phyloP scores from a whole-genome alignment of 2,329 filamentous ascomycete species.

The Xylaria sp. region DNA sequence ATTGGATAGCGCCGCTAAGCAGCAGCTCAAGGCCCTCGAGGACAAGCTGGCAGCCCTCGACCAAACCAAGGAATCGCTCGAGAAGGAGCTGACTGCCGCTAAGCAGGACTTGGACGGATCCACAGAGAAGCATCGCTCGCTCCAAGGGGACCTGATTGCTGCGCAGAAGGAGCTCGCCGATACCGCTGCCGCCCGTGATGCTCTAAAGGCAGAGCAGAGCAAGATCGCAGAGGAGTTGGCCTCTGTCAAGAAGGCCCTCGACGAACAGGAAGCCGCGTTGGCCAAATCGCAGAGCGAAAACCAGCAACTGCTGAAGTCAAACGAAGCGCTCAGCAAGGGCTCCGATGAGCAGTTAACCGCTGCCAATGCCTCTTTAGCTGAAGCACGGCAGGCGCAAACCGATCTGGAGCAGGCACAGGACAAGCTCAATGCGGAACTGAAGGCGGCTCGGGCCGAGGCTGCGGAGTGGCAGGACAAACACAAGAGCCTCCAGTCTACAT shows the following conservation, averaged over 20 bases:
- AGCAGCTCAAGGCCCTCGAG: conserved; percentile 42
- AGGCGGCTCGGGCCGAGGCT: conserved; percentile 41
- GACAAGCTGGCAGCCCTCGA: conserved; percentile 42
- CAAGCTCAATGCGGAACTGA: conserved; percentile 42
- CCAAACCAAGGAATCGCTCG: conserved; percentile 42
- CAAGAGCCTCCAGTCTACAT: conserved; percentile 37
- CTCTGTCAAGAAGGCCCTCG: conserved; percentile 41
- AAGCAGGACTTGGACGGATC: conserved; percentile 52
- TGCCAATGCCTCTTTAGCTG: conserved; percentile 43
- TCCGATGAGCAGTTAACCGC: conserved; percentile 38
- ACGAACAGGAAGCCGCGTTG: conserved; percentile 42
- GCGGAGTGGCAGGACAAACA: conserved; percentile 44
- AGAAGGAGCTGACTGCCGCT: conserved; percentile 50
- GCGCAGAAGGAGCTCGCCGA: conserved; percentile 52
- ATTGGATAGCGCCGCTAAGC: conserved; percentile 40
- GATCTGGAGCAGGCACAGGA: conserved; percentile 44
- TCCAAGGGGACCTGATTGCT: conserved; percentile 50
- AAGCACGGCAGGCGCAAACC: conserved; percentile 48
- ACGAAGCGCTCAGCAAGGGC: conserved; percentile 38
- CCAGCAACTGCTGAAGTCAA: conserved; percentile 31
- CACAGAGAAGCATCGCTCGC: conserved; percentile 51
- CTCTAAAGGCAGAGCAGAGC: conserved; percentile 46
- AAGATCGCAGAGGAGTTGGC: conserved; percentile 45
- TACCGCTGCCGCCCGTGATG: conserved; percentile 49
- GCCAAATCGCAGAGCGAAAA: conserved; percentile 40